phyloP scores from a whole-genome alignment of 805 yeast genomes.

The Metschnikowia vanudenii region DNA sequence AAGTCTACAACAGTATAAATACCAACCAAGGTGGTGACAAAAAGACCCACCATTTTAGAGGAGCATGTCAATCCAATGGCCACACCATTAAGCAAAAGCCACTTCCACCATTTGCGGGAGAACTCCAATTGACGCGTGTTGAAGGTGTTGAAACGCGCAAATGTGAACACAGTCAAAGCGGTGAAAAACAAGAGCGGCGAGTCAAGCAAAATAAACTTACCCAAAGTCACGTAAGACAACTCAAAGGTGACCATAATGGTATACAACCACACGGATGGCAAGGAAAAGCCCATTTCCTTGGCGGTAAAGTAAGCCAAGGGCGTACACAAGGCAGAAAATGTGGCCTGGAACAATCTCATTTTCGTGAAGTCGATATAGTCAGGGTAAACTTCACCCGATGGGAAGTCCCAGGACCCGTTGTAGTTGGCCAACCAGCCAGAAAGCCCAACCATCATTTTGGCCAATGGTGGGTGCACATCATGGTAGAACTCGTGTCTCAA shows the following conservation, averaged over 20 bases:
- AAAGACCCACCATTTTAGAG: slow-evolving; percentile 95
- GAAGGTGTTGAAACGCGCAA: slow-evolving; percentile 68
- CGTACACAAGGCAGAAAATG: slow-evolving; percentile 77
- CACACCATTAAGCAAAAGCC: slow-evolving; percentile 83
- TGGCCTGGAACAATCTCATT: slow-evolving; percentile 87
- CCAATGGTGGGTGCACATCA: slow-evolving; percentile 87
- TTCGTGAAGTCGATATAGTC: slow-evolving; percentile 72
- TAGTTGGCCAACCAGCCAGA: slow-evolving; percentile 81
- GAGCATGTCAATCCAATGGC: slow-evolving; percentile 87
- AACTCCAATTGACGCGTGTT: slow-evolving; percentile 50
- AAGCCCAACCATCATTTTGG: slow-evolving; percentile 75
- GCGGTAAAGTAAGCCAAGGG: slow-evolving; percentile 87
- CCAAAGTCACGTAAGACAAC: slow-evolving; percentile 77
- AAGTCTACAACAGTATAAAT: slow-evolving; percentile 83
- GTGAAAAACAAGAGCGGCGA: slow-evolving; percentile 90
- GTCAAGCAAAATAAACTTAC: slow-evolving; percentile 87
- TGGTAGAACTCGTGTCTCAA: slow-evolving; percentile 76
- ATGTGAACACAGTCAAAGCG: slow-evolving; percentile 71
- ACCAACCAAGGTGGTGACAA: slow-evolving; percentile 85
- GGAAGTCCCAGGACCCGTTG: slow-evolving; percentile 87
- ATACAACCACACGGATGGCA: slow-evolving; percentile 72
- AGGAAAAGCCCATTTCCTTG: slow-evolving; percentile 68
- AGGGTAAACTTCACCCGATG: slow-evolving; percentile 77
- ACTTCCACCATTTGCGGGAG: slow-evolving; percentile 86
- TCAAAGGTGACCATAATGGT: slow-evolving; percentile 81